Percentiles rank a stretch among this genome's conserved stretches.
These are phyloP conservation scores for Penicillium sp. DNA, from an alignment of 2,329 filamentous ascomycete species.

Conservation along the genomic window DNA sequence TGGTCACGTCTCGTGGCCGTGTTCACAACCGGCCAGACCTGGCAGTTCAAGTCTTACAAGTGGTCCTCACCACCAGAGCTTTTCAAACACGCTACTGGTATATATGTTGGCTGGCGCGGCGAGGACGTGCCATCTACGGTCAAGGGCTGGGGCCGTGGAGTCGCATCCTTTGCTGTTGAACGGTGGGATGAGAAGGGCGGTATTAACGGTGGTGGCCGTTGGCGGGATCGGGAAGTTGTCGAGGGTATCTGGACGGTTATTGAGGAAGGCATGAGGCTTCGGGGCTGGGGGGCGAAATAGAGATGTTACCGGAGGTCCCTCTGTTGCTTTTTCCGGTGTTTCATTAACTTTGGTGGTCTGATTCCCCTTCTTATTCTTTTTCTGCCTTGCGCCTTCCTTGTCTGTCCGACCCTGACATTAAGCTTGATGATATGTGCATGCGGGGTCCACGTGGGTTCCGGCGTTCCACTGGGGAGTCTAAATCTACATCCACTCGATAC, in stretches of 20 bases:
- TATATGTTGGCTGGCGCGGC: slow-evolving; percentile 90
- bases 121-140: slow-evolving; percentile 78
- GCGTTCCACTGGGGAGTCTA: background rate
- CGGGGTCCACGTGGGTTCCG: background rate
- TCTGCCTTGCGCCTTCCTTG: background rate
- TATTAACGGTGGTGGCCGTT: slow-evolving; percentile 51
- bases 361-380: background rate
- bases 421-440: background rate
- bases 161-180: slow-evolving; percentile 78
- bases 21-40: slow-evolving; percentile 95
- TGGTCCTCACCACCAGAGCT: slow-evolving; percentile 87
- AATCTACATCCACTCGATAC: background rate
- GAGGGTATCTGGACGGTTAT: slow-evolving; percentile 90
- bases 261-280: slow-evolving; percentile 81
- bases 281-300: slow-evolving; percentile 66
- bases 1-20: slow-evolving; percentile 95
- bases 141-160: slow-evolving; percentile 80
- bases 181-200: slow-evolving; percentile 65
- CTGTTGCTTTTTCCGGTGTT: background rate
- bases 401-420: background rate
- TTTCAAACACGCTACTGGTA: slow-evolving; percentile 82
- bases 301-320: background rate
- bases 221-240: slow-evolving; percentile 89
- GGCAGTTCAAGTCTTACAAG: slow-evolving; percentile 99
- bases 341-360: background rate